These are phyloP conservation scores for Thelephora terrestris DNA, from an alignment of 1,284 basidiomycete species.

Conservation along the genomic window DNA sequence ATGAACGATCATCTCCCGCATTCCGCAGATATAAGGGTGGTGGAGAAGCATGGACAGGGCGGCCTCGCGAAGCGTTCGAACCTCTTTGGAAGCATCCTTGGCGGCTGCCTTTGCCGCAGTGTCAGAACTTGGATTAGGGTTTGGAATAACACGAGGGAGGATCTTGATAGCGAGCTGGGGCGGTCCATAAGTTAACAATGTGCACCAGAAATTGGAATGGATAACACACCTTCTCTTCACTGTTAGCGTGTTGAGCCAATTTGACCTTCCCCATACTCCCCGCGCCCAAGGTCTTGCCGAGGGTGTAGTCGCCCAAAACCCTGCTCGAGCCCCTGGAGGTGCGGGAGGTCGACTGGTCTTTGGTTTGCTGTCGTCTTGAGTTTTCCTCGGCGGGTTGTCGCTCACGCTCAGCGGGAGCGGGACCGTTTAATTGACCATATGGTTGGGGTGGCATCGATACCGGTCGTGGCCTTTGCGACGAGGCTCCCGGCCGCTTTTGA, in stretches of 20 bases:
- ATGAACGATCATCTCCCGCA: slow-evolving; percentile 96
- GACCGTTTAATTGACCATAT: slow-evolving; percentile 24
- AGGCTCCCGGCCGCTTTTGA: slow-evolving; percentile 17
- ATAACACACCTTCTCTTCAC: slow-evolving; percentile 82
- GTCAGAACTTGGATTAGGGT: slow-evolving; percentile 35
- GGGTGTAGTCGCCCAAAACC: slow-evolving; percentile 87
- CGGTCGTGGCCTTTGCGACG: slow-evolving; percentile 41
- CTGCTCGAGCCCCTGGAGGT: slow-evolving; percentile 39
- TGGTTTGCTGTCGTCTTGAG: slow-evolving; percentile 20
- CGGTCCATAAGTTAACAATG: not conserved
- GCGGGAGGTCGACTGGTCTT: slow-evolving; percentile 21
- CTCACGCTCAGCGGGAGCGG: slow-evolving; percentile 23
- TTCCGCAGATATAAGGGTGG: slow-evolving; percentile 98
- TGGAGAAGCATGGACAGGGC: slow-evolving; percentile 90
- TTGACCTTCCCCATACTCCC: slow-evolving; percentile 99
- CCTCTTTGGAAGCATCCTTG: slow-evolving; percentile 94
- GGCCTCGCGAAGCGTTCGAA: slow-evolving; percentile 91
- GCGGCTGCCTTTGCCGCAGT: slow-evolving; percentile 71
- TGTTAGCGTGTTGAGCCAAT: slow-evolving; percentile 82
- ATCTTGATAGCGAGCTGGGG: slow-evolving; percentile 95
- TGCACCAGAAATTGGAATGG: not conserved
- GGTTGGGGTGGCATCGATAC: slow-evolving; percentile 61
- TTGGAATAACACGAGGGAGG: slow-evolving; percentile 70
- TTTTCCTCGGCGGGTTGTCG: slow-evolving; percentile 23
- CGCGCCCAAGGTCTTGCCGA: slow-evolving; percentile 95